Evolutionary conservation across 179 eudicot species (phyloP), one percentile per base, ranked within the genome.

Genomic region (Pouteria campechiana): DNA sequence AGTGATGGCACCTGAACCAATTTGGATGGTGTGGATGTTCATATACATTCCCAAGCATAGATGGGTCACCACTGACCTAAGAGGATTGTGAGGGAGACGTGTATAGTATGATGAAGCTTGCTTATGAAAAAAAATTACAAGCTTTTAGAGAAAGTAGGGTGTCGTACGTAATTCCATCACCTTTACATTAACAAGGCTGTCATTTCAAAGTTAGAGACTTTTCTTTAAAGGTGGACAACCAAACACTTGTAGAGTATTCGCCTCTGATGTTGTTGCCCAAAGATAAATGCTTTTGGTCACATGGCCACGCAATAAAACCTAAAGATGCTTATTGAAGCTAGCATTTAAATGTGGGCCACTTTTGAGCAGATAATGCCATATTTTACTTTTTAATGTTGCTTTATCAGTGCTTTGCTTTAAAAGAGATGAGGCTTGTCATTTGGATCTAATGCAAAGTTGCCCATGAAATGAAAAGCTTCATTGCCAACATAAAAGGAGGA

Each of bases 361-460:
- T 80, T 80, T 70, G 74, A 70, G 78, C 67, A 70, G 90, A 80
- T 76, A 70, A 76, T 76, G 78, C 73, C 73, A 76, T 65, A 46
- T 64, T 73, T 70, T 62, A 44, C 78, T 80, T 79, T n/a, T 78
- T 65, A 58, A 42, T 59, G 33, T 44, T 69, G 58, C 67, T 63
- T 69, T 58, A 23, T 22, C n/a, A 55, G 64, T 66, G 79, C 67
- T 69, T 66, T 65, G 52, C 73, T 79, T 79, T 72, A 55, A 42
- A 37, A 28, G 29, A 37, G 22, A 44, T 37, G 22, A 11, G 6
- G 1, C 19, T 15, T 32, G 0, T 24, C 25, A 13, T 41, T 11
- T 47, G 23, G 18, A 18, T 23, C 48, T 36, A 43, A 17, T 50
- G 47, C 38, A 28, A 7, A 32, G 35, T 49, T 41, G 44, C 51